A percentile compares a stretch with the other conserved stretches of the same genome.
These are phyloP conservation scores for Lentinula raphanica DNA, from an alignment of 768 basidiomycete genomes.

Conservation along the genomic window DNA sequence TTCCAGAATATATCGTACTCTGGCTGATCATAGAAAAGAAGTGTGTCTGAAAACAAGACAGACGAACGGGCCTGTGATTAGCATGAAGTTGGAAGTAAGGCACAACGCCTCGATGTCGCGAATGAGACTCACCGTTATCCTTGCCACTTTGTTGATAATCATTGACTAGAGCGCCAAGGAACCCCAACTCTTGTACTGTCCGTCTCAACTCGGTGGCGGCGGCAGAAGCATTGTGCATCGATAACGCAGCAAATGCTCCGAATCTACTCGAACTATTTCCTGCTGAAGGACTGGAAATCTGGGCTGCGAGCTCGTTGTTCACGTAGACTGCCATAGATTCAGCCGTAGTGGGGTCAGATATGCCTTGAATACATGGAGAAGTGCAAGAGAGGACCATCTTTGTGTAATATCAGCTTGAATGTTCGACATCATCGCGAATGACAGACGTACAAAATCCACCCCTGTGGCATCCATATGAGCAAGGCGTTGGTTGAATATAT, in stretches of 20 bases:
- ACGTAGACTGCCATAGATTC: constrained; percentile 26
- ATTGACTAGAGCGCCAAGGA: constrained; percentile 39
- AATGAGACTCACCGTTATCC: constrained; percentile 1
- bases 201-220: constrained; percentile 36
- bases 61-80: background rate
- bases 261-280: constrained; percentile 17
- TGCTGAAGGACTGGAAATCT: background rate
- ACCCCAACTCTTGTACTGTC: constrained; percentile 33
- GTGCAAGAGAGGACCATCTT: constrained; percentile 10
- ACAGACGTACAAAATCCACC: background rate
- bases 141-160: constrained; percentile 39
- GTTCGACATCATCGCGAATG: too few relatives aligned
- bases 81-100: too few relatives aligned
- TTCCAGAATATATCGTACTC: constrained; percentile 4
- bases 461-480: constrained; percentile 2
- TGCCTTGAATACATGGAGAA: constrained; percentile 18
- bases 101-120: too few relatives aligned
- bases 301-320: constrained; percentile 24
- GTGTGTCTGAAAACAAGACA: background rate
- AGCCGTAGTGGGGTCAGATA: constrained; percentile 4
- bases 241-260: constrained; percentile 35
- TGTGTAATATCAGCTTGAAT: too few relatives aligned
- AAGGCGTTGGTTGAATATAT: constrained; percentile 5
- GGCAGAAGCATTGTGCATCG: constrained; percentile 39
- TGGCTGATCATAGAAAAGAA: constrained; percentile 4